Base-by-base conservation (phyloP, 257 asterid genomes). In the Asclepias syriaca region DNA sequence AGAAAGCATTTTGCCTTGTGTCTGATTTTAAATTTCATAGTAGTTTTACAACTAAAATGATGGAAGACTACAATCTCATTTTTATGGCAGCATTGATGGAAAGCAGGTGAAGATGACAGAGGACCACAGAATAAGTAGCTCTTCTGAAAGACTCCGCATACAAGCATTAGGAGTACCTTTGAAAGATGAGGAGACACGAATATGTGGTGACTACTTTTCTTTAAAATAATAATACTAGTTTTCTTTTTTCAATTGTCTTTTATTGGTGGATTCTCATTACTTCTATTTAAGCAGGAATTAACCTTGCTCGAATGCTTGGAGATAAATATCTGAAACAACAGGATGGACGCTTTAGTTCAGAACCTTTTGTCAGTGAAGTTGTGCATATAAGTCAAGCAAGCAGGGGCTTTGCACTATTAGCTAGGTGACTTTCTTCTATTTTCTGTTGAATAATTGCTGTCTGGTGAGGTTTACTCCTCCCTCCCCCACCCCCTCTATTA, bases 291-390 rank as follows among this genome's bases (percentile, higher is more conserved):
- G 72, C 81, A 95, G 99, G 99, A 66, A 82, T 95, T 71, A 95
- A 95, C 83, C 98, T 95, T 24, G 97, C 92, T 74, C 85, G 98
- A 77, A 89, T 95, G 99, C 96, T 95, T 12, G 99, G 99, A 60
- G 99, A 95, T 84, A 95, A 95, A 69, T 95, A 90, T 84, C 88
- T 92, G 66, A 95, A 95, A 84, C 92, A 92, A 82, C 97, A 95
- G 74, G 99, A 92, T 61, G 71, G 74, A 63, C 97, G 99, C 58
- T 88, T 95, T 76, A 95, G 93, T 72, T 80, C 98, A 69, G 98
- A 95, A 80, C 99, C 98, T 69, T 95, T 81, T 81, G 81, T 92
- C 67, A 95, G 99, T 74, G 86, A 83, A 80, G 94, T 79, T 64
- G 79, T 82, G 71, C 73, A 39, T 56, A 84, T 92, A 77, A 78